Evolutionary conservation across 495 filamentous ascomycete species (phyloP).

Genomic region (Neurospora sp.): DNA sequence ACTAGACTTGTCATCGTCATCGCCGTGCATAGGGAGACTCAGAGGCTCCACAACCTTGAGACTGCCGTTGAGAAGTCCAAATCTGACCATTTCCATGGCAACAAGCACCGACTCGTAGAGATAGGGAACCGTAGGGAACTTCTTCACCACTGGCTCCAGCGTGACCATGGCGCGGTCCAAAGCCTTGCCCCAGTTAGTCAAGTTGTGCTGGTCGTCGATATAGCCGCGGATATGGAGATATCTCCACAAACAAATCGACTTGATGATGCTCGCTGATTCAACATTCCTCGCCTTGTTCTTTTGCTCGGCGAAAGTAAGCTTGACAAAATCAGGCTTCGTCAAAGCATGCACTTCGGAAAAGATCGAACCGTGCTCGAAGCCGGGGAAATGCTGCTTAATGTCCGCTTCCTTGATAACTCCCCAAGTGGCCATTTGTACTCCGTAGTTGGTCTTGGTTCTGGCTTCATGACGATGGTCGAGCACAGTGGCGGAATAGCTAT

Average conservation of each 20-base stretch:
- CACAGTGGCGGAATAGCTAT: constrained; percentile 51
- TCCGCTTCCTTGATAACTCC: constrained; percentile 47
- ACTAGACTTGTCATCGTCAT: constrained; percentile 49
- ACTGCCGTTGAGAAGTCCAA: constrained; percentile 62
- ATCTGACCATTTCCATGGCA: constrained; percentile 68
- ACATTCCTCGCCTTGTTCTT: constrained; percentile 33
- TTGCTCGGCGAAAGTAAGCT: constrained; percentile 48
- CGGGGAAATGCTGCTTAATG: constrained; percentile 34
- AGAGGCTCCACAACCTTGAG: constrained; percentile 42
- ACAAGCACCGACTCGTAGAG: constrained; percentile 45
- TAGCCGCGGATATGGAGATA: constrained; percentile 86
- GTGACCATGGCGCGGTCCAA: constrained; percentile 56
- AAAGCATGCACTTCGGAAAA: constrained; percentile 49
- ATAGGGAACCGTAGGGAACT: constrained; percentile 38
- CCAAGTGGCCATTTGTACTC: constrained; percentile 59
- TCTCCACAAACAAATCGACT: constrained; percentile 70
- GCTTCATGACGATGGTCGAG: constrained; percentile 44
- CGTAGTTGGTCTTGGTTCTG: constrained; percentile 43
- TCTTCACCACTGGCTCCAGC: constrained; percentile 51
- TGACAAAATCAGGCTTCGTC: constrained; percentile 52
- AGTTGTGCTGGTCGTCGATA: constrained; percentile 64
- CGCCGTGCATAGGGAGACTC: constrained; percentile 40
- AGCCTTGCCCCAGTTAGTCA: constrained; percentile 77
- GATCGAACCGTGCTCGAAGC: constrained; percentile 44
- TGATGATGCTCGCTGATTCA: constrained; percentile 57